phyloP scores from a whole-genome alignment of 495 filamentous ascomycete species.

The Neurospora sp. region DNA sequence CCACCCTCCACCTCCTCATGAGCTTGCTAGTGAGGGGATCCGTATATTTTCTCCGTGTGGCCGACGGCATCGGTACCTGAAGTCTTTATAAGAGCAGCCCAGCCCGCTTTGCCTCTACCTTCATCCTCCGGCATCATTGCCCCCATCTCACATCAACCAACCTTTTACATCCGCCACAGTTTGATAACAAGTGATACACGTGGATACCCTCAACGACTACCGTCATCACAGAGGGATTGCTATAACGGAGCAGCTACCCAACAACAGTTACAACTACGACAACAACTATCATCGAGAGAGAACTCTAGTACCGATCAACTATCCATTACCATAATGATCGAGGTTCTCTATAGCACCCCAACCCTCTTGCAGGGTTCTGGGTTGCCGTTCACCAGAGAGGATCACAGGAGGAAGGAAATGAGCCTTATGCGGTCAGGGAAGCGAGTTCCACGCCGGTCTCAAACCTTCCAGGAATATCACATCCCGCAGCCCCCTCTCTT shows the following conservation, averaged over 20 bases:
- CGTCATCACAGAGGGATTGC: background rate
- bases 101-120: background rate
- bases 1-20: conserved; percentile 18
- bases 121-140: background rate
- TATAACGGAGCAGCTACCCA: background rate
- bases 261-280: background rate
- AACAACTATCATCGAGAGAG: background rate
- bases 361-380: conserved; percentile 6
- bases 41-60: conserved; percentile 2
- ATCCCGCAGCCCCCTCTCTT: conserved; percentile 12
- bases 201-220: background rate
- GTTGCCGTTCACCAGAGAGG: conserved; percentile 18
- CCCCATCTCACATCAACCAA: background rate
- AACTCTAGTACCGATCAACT: background rate
- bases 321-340: conserved; percentile 15
- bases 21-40: conserved; percentile 28
- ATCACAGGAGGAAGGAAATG: conserved; percentile 18
- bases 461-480: conserved; percentile 24
- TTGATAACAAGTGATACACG: background rate
- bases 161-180: background rate
- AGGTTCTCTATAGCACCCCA: conserved; percentile 14
- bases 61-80: conserved; percentile 22
- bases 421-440: conserved; percentile 6
- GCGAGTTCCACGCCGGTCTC: conserved; percentile 21
- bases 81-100: conserved; percentile 4